Evolutionary conservation across 78 protist genomes (phyloP), one percentile per base, ranked within the genome.

Genomic region (Dictyostelium firmibasis): DNA sequence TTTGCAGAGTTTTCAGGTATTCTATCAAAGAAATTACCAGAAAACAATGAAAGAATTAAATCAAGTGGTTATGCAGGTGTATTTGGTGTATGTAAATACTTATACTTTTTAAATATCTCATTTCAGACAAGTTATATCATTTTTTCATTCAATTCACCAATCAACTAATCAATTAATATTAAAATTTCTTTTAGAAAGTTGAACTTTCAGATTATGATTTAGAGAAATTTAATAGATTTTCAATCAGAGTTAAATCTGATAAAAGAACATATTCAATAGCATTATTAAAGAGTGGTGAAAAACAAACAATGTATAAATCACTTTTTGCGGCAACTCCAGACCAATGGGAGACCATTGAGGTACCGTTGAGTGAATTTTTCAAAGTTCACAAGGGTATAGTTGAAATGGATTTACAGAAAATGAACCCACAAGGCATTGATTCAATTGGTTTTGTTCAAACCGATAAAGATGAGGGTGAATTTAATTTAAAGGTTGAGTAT

Each of bases 371-470:
- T 20, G 70, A 89, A 35, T 89, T 89, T 47, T 89, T 70, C 74
- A 89, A 60, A 81, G 57, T 89, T 64, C 10, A 18, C 2, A 89
- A 89, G 50, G 94, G 94, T 29, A 53, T 23, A 16, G 86, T 89
- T 13, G 57, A 74, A 31, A 23, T 89, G 31, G 75, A 89, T 69
- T 35, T 89, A 27, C 14, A 70, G 2, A 47, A 44, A 57, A 33
- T 89, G 14, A 41, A 35, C 2, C 33, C 36, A 20, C 50, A 60
- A 7, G 67, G 75, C 33, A 81, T 89, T 0, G 78, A 78, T 47
- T 23, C 81, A 29, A 78, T 89, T 29, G 94, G 94, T 14, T 89
- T 89, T 41, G 72, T 81, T n/a, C 94, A 89, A 81, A 47, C 85
- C 13, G 94, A 89, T 8, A 81, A 75, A 60, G 36, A n/a, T n/a